Evolutionary conservation across 495 filamentous ascomycete species (phyloP).

Genomic region (Penicillium pancosmium): DNA sequence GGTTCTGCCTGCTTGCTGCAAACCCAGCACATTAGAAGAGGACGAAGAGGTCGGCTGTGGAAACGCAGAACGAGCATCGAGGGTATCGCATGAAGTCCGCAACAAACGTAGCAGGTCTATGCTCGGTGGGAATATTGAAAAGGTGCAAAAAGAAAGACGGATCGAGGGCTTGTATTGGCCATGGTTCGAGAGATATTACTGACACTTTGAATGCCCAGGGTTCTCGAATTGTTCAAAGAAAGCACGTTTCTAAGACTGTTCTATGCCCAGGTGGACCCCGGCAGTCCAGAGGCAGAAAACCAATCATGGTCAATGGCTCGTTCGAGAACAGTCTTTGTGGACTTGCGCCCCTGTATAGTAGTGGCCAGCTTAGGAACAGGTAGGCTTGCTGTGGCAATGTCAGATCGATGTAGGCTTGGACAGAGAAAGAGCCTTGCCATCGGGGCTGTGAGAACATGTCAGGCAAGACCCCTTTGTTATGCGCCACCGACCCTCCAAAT

Average conservation of each 20-base stretch:
- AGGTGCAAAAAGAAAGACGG: background rate
- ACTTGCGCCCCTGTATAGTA: too few relatives aligned
- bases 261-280: background rate
- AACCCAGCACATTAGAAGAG: background rate
- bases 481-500: background rate
- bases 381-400: too few relatives aligned
- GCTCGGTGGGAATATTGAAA: background rate
- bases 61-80: background rate
- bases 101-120: background rate
- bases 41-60: background rate
- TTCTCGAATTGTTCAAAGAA: background rate
- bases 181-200: background rate
- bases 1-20: conserved; percentile 13
- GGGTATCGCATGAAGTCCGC: background rate
- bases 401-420: too few relatives aligned
- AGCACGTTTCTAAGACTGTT: background rate
- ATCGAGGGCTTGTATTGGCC: background rate
- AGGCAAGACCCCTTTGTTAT: background rate
- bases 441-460: too few relatives aligned
- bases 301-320: background rate
- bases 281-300: background rate
- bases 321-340: background rate
- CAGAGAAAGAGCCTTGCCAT: too few relatives aligned
- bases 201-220: background rate
- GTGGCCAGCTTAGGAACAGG: too few relatives aligned